These are phyloP conservation scores for Diaporthe citriasiana DNA, from an alignment of 2,329 filamentous ascomycete species.

Conservation along the genomic window DNA sequence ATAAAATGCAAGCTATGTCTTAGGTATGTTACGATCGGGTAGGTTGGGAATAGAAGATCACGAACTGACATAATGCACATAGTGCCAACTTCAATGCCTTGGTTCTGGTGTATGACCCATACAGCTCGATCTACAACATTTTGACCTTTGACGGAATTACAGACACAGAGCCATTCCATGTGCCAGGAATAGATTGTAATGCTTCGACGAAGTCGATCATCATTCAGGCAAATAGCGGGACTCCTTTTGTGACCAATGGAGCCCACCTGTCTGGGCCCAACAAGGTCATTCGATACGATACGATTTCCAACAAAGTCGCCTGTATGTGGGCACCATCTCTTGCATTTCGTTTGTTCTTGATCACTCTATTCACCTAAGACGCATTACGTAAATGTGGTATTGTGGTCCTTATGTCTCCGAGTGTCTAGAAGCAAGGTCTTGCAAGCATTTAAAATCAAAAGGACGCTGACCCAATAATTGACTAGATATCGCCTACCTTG, in stretches of 20 bases:
- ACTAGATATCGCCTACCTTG: no score
- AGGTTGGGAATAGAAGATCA: neutral
- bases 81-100: neutral
- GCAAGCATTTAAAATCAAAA: no score
- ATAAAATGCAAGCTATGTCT: constrained; percentile 7
- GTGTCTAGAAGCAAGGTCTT: no score
- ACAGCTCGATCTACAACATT: neutral
- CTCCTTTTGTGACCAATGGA: neutral
- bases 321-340: no score
- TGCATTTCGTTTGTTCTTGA: no score
- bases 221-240: neutral
- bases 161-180: neutral
- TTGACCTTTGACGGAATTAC: neutral
- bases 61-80: neutral
- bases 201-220: neutral
- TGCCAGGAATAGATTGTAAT: neutral
- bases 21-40: neutral
- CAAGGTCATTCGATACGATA: constrained; percentile 7
- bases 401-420: no score
- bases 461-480: no score
- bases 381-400: no score
- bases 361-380: no score
- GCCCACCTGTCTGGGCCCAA: neutral
- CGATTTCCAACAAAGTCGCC: no score
- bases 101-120: neutral